Base-by-base conservation (phyloP, 2,329 filamentous ascomycete species). In the Colletotrichum sojae region DNA sequence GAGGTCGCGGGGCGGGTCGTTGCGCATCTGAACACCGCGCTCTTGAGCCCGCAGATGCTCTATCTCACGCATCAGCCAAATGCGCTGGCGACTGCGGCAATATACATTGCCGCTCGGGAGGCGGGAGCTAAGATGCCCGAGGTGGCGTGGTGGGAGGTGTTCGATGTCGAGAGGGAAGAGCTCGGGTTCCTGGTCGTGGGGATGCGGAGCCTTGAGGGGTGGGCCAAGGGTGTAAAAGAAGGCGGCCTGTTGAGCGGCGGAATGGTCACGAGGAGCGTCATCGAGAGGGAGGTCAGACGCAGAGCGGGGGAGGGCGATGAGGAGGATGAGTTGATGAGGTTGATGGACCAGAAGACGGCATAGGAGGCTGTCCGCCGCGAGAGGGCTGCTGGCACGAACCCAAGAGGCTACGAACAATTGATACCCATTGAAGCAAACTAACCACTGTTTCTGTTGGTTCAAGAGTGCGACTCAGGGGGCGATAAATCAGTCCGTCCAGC, bases 121-220 rank as follows among this genome's bases (percentile, higher is more conserved):
- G 79, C 89, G 1, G 90, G 88, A 0, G 89, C 92, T 13, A 94
- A 93, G 78, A 86, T 98, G 81, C 94, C 95, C 0, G 92, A 92
- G 71, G 89, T 88, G 55, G 91, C 94, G 71, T 99, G 96, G 96
- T 99, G 96, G 96, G 95, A 98, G 80, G 94, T 98, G 0, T 98
- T 98, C 78, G 96, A 99, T 79, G 93, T 96, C 8, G 95, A 98
- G 75, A 87, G 96, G 58, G 96, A 99, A 83, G 94, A 97, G 78
- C 85, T 99, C 43, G 96, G 96, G 0, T 98, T 98, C 74, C 81
- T 98, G 67, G 94, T 97, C 4, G 93, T 98, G 12, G 94, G 88
- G 0, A 89, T 98, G 87, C 85, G 90, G 71, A 98, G 95, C 75
- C 83, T 97, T 63, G 90, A 92, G 71, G 90, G 89, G 0, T 94